Evolutionary conservation across 345 rosid genomes (phyloP).

Genomic region (Melastoma malabathricum): DNA sequence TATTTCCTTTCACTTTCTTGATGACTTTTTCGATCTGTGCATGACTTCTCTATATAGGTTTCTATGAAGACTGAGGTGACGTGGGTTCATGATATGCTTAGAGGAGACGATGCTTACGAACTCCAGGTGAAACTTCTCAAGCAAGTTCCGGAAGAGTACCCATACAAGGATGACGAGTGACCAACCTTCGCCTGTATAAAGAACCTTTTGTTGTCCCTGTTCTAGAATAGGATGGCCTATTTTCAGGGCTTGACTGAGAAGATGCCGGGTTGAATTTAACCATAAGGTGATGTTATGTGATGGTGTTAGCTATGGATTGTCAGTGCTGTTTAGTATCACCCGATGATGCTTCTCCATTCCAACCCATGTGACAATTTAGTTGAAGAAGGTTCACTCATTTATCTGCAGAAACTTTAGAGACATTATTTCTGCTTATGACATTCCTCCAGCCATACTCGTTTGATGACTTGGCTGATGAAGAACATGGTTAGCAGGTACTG

Average conservation of each 20-base stretch:
- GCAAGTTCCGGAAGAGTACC: constrained; percentile 84
- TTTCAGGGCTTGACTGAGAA: no score
- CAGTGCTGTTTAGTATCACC: no score
- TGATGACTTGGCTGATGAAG: constrained; percentile 46
- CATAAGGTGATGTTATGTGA: no score
- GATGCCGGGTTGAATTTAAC: no score
- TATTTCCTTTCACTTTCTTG: background rate
- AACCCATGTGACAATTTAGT: no score
- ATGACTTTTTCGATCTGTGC: background rate
- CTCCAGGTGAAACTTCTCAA: constrained; percentile 76
- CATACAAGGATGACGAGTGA: constrained; percentile 90
- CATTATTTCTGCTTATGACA: no score
- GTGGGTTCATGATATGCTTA: constrained; percentile 68
- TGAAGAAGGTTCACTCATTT: no score
- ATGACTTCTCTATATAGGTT: constrained; percentile 25
- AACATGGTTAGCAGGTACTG: constrained; percentile 43
- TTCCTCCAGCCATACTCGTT: constrained; percentile 29
- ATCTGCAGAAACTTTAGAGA: no score
- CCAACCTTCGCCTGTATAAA: background rate
- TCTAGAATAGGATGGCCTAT: no score
- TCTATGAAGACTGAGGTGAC: constrained; percentile 94
- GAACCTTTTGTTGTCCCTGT: background rate
- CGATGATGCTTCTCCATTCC: no score
- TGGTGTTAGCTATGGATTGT: no score
- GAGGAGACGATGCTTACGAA: constrained; percentile 80